Conservation (phyloP, 2,329 filamentous ascomycete genomes). For the Ophiostoma quercus region DNA sequence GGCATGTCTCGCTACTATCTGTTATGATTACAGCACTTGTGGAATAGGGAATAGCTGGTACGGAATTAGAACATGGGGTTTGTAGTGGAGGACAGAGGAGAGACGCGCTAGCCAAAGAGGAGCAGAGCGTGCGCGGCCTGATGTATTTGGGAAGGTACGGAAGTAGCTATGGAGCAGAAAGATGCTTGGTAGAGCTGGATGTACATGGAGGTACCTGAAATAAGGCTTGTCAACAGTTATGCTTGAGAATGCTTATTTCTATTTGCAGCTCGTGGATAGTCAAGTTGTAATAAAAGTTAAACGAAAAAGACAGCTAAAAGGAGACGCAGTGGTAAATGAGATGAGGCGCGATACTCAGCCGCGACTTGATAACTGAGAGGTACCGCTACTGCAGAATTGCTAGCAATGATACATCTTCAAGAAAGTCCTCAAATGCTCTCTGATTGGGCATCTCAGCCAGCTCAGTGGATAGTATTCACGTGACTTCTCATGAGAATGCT, state of each 20-base stretch:
- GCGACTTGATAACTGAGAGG: background rate
- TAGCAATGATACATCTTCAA: background rate
- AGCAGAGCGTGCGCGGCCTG: constrained; percentile 5
- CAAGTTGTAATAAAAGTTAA: background rate
- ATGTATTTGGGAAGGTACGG: background rate
- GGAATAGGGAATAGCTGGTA: constrained; percentile 6
- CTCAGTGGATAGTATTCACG: background rate
- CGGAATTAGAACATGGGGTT: constrained; percentile 6
- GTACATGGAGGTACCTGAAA: background rate
- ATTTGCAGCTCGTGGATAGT: background rate
- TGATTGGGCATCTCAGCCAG: background rate
- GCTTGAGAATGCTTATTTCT: background rate
- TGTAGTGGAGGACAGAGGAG: background rate
- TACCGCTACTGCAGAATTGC: background rate
- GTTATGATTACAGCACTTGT: background rate
- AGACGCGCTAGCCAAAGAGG: background rate
- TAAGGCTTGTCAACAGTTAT: background rate
- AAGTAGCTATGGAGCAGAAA: background rate
- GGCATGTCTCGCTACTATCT: background rate
- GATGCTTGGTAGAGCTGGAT: background rate
- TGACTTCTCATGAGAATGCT: background rate
- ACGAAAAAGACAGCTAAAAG: background rate
- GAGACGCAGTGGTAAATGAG: background rate
- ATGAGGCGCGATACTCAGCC: background rate
- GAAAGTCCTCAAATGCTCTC: background rate